Evolutionary conservation across 805 yeast species (phyloP).

Genomic region (Kregervanrija pseudodelftensis): DNA sequence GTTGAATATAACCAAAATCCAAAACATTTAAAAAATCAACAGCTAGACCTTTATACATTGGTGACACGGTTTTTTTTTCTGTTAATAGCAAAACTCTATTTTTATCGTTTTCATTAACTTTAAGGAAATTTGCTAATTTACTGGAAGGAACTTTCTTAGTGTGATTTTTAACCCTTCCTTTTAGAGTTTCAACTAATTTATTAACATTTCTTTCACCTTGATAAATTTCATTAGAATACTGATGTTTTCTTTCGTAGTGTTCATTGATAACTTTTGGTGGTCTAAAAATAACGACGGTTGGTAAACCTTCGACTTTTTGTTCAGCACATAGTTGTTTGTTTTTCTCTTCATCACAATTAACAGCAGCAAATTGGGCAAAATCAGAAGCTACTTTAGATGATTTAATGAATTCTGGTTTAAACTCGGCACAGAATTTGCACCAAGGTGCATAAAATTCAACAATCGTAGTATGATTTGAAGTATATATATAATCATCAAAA

Average conservation of each 20-base stretch:
- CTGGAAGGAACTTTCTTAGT: slow-evolving; percentile 41
- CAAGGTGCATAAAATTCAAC: slow-evolving; percentile 95
- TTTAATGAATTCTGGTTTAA: slow-evolving; percentile 57
- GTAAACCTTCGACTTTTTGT: slow-evolving; percentile 68
- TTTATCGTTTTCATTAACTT: slow-evolving; percentile 8
- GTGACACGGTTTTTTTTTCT: slow-evolving; percentile 39
- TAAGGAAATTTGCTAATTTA: slow-evolving; percentile 26
- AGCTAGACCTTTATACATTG: slow-evolving; percentile 59
- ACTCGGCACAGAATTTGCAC: slow-evolving; percentile 89
- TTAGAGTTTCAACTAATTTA: slow-evolving; percentile 46
- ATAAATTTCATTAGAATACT: slow-evolving; percentile 37
- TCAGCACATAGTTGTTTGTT: slow-evolving; percentile 66
- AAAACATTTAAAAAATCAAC: slow-evolving; percentile 53
- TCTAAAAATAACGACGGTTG: slow-evolving; percentile 74
- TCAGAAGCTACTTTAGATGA: slow-evolving; percentile 55
- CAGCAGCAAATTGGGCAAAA: slow-evolving; percentile 64
- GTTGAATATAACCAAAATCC: slow-evolving; percentile 40
- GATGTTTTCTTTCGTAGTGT: slow-evolving; percentile 1
- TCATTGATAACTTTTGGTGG: slow-evolving; percentile 54
- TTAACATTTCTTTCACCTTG: slow-evolving; percentile 54
- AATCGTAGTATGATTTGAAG: slow-evolving; percentile 69
- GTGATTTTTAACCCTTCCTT: slow-evolving; percentile 58
- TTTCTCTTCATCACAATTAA: slow-evolving; percentile 69
- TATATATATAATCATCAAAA: slow-evolving; percentile 60
- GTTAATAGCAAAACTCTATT: slow-evolving; percentile 48